phyloP scores from a whole-genome alignment of 2,329 filamentous ascomycete species.

The Cytospora schulzeri region DNA sequence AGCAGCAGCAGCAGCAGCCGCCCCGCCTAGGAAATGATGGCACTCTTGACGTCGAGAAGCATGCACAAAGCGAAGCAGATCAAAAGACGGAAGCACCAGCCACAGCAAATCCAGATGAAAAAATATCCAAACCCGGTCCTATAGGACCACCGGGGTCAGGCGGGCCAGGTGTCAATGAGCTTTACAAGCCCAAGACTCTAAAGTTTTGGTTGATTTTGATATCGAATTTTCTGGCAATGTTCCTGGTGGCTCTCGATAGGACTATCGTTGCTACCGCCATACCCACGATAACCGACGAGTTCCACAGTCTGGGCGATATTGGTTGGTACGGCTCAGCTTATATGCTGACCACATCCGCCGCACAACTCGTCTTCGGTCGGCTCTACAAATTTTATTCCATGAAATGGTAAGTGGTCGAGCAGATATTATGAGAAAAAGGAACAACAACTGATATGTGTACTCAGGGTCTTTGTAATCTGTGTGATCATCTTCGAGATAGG shows the following conservation, averaged over 20 bases:
- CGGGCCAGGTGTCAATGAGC: conserved; percentile 34
- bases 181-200: conserved; percentile 54
- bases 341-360: conserved; percentile 61
- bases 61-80: background rate
- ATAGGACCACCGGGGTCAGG: conserved; percentile 16
- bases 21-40: background rate
- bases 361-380: conserved; percentile 55
- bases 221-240: conserved; percentile 57
- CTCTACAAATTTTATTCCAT: conserved; percentile 57
- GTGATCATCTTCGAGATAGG: conserved; percentile 58
- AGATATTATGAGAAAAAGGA: background rate
- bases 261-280: conserved; percentile 60
- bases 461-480: conserved; percentile 47
- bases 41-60: conserved; percentile 17
- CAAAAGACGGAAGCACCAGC: background rate
- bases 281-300: conserved; percentile 58
- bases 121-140: background rate
- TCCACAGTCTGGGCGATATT: conserved; percentile 60
- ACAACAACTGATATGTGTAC: background rate
- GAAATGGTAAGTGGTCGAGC: conserved; percentile 43
- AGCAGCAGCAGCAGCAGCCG: conserved; percentile 2
- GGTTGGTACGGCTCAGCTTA: conserved; percentile 67
- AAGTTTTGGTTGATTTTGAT: conserved; percentile 59
- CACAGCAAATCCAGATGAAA: background rate
- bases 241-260: conserved; percentile 59